Base-by-base conservation (phyloP, 2,329 filamentous ascomycete genomes). In the Paracoccidioides lutzii region DNA sequence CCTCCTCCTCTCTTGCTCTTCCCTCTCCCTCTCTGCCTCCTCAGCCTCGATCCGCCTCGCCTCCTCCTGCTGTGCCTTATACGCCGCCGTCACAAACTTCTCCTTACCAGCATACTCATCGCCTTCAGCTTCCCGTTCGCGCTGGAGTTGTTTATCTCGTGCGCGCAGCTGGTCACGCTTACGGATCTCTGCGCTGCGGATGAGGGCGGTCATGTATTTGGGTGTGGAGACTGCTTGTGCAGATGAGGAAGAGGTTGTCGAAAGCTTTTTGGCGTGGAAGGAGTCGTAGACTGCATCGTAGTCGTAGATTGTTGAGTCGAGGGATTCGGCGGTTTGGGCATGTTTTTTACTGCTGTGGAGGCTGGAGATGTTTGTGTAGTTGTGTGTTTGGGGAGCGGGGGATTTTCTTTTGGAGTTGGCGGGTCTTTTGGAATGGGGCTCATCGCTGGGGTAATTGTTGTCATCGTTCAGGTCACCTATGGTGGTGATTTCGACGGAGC, bases 51-150 rank as follows among this genome's bases (percentile, higher is more conserved):
- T 64, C 56, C 71, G 70, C 55, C 75, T 72, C 57, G 79, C 71
- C 65, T 84, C 82, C 63, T 79, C 81, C 65, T 84, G 81, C 63
- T 84, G 81, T 58, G 74, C 73, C 67, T 83, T 83, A 67, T 85
- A 85, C 40, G 82, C 81, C 1, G 75, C 73, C 1, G 82, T 85
- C 44, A 85, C 82, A 59, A 85, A 85, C 64, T 79, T 83, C 66
- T 85, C 82, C 65, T 83, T 84, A 62, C 83, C 82, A 0, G 76
- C 80, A 58, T 82, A 84, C 58, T 81, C 80, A 51, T 84, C 82
- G n/a, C 81, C 82, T 63, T 85, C 82, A 0, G 76, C 77, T 61
- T 84, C 82, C 33, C 82, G 75, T 63, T 85, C 82, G 57, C 76
- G 76, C 53, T 80, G 77, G 10, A 85, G 63, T 56, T 81, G 65